phyloP scores from a whole-genome alignment of 2,329 filamentous ascomycete genomes.

The Paecilomyces dactylethromorphus region DNA sequence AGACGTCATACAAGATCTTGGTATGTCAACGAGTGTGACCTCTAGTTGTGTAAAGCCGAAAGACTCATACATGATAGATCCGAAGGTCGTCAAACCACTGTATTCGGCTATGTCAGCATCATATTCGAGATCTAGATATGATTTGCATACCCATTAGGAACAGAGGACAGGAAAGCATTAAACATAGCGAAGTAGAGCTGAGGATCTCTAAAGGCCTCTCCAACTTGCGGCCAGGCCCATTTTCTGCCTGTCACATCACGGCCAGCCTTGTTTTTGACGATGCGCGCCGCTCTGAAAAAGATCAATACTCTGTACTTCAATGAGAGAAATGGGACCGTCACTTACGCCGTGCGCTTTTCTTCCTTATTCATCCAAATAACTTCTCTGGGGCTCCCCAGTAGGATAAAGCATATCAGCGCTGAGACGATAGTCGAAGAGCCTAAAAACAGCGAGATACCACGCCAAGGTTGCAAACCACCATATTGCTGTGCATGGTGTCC shows the following conservation, averaged over 20 bases:
- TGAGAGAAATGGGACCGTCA: not conserved
- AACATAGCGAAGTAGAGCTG: constrained; percentile 2
- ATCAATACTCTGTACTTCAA: not conserved
- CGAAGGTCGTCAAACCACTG: constrained; percentile 4
- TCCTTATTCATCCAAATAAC: not conserved
- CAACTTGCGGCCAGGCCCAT: not conserved
- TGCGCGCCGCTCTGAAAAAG: not conserved
- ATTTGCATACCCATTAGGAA: constrained; percentile 4
- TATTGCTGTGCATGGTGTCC: not conserved
- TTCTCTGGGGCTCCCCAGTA: not conserved
- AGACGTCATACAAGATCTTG: not conserved
- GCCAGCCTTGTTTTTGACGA: not conserved
- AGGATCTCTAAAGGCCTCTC: not conserved
- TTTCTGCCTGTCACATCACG: not conserved
- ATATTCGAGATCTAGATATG: not conserved
- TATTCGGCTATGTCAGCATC: not conserved
- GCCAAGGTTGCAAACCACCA: not conserved
- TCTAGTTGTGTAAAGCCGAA: constrained; percentile 12
- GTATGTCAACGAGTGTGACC: not conserved
- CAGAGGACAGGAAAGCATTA: constrained; percentile 3
- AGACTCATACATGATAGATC: constrained; percentile 12
- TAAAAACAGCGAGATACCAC: not conserved
- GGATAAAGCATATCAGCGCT: not conserved
- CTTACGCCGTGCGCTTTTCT: not conserved
- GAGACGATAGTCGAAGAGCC: not conserved